Conservation (phyloP, 176 grass and related monocot genomes). For the Elymus sibiricus region DNA sequence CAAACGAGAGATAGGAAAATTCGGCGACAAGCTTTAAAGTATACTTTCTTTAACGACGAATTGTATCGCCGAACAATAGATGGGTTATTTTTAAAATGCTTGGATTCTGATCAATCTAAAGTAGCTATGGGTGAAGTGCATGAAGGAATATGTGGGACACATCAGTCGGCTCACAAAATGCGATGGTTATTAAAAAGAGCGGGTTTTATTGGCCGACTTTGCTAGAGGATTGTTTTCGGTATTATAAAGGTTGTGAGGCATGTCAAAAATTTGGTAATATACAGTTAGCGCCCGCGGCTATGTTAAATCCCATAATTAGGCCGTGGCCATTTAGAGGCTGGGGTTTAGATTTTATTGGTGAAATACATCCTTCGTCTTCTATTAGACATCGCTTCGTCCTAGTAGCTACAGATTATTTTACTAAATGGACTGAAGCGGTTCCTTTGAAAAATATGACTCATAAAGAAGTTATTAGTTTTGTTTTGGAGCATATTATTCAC, state of each 20-base stretch:
- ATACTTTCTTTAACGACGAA: too few relatives aligned
- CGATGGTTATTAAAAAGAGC: neutral
- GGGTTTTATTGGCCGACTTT: too few relatives aligned
- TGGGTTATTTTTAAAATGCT: neutral
- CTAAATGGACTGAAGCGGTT: neutral
- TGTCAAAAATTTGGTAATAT: too few relatives aligned
- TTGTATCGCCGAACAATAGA: neutral
- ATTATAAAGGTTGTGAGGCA: too few relatives aligned
- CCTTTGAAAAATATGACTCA: neutral
- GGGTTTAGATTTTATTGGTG: too few relatives aligned
- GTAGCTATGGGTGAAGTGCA: neutral
- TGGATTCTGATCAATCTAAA: neutral
- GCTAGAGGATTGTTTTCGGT: too few relatives aligned
- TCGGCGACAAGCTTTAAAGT: too few relatives aligned
- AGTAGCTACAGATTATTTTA: neutral
- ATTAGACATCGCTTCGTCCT: neutral
- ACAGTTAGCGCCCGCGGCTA: too few relatives aligned
- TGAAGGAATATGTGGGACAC: neutral
- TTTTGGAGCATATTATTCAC: neutral
- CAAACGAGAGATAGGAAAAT: too few relatives aligned
- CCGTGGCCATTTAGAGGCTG: too few relatives aligned
- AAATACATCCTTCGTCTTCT: neutral
- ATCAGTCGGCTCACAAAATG: conserved; percentile 12
- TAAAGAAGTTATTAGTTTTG: neutral
- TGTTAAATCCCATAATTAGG: too few relatives aligned